These are phyloP conservation scores for Trichoderma oligosporum DNA, from an alignment of 2,329 filamentous ascomycete genomes.

Conservation along the genomic window DNA sequence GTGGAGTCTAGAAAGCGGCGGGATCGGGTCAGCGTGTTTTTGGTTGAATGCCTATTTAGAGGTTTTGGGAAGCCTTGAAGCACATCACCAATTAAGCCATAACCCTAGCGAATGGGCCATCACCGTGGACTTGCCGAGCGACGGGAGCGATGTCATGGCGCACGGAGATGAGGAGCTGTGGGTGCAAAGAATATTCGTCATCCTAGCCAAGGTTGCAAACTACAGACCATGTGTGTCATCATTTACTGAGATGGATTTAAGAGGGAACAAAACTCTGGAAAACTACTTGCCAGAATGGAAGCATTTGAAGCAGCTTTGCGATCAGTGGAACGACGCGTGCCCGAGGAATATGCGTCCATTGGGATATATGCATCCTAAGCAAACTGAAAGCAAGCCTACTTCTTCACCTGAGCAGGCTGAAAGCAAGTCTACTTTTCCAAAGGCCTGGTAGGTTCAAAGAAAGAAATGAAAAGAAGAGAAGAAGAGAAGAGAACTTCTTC, in stretches of 20 bases:
- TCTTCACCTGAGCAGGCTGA: slow-evolving; percentile 71
- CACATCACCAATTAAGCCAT: slow-evolving; percentile 84
- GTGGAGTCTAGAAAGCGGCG: slow-evolving; percentile 76
- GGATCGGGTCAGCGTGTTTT: slow-evolving; percentile 84
- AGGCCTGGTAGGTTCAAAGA: slow-evolving; percentile 64
- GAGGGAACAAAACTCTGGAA: slow-evolving; percentile 61
- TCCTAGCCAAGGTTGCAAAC: slow-evolving; percentile 81
- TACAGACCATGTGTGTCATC: slow-evolving; percentile 69
- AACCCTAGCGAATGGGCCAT: slow-evolving; percentile 87
- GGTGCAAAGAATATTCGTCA: slow-evolving; percentile 85
- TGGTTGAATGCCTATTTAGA: slow-evolving; percentile 93
- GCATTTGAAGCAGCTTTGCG: slow-evolving; percentile 72
- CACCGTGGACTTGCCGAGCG: slow-evolving; percentile 59
- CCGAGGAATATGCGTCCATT: slow-evolving; percentile 86
- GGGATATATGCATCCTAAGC: slow-evolving; percentile 67
- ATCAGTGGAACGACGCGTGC: slow-evolving; percentile 73
- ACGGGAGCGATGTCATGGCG: slow-evolving; percentile 45
- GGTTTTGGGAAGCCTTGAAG: slow-evolving; percentile 79
- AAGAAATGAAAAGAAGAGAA: neutral
- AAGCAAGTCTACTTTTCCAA: slow-evolving; percentile 73
- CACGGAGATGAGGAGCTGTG: slow-evolving; percentile 72
- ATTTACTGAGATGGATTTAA: slow-evolving; percentile 55
- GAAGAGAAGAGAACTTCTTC: neutral
- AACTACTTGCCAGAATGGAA: slow-evolving; percentile 73
- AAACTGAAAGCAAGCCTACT: slow-evolving; percentile 64